Evolutionary conservation across 2,329 filamentous ascomycete species (phyloP), one percentile per base, ranked within the genome.

Genomic region (Pyrenophora graminea): DNA sequence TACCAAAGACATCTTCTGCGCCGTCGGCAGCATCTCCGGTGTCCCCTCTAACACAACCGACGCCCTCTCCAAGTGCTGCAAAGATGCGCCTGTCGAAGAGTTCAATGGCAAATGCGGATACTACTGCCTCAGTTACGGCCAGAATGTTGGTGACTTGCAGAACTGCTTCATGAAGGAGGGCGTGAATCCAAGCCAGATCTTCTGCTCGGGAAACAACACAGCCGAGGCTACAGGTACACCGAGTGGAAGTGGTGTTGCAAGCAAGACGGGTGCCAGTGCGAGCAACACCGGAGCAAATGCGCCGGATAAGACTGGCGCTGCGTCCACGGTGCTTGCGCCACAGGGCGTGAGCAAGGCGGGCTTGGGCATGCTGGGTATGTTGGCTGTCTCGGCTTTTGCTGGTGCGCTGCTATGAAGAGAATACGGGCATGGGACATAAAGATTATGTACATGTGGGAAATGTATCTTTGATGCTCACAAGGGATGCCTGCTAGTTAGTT

Each of bases 41-140:
- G 40, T 71, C 9, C 61, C 66, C 6, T 53, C 51, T 43, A 69
- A 66, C 54, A 66, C 66, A 17, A 51, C 55, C 33, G 49, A 59
- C 21, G 56, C 60, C 17, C 59, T 71, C 34, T 53, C 59, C 8
- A 46, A 52, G 37, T 72, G 69, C 64, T 72, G 69, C 65, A 69
- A 69, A 34, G 51, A 54, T 30, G 67, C 66, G 6, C 62, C 67
- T 6, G 68, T 71, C 39, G 61, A 69, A 41, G 48, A 53, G 2
- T 71, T 55, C 50, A 68, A 64, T 33, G 60, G 59, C 46, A 52
- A 59, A 25, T 72, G 69, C 53, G 67, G 64, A 12, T 57, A 61
- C 44, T 71, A 66, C 51, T 72, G 69, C 42, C 59, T 72, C 2
- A 55, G 61, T 7, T 50, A 62, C 12, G 58, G 62, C 27, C 68